Conservation (phyloP, 495 filamentous ascomycete genomes). For the Tuber microsphaerosporum region DNA sequence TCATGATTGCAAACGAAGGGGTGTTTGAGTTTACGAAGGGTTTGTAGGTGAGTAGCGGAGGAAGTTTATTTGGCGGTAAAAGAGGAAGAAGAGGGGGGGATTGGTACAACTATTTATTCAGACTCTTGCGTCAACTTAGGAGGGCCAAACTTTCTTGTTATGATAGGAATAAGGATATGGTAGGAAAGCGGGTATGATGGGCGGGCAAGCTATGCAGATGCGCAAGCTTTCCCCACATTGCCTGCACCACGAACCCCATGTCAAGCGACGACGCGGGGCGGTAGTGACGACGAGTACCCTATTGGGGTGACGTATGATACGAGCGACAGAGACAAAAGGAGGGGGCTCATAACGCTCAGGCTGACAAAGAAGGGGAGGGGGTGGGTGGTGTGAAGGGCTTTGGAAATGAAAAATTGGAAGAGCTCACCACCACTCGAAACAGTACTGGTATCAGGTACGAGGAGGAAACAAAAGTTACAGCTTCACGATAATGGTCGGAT, state of each 20-base stretch:
- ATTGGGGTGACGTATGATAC: not conserved
- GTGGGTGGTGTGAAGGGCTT: not conserved
- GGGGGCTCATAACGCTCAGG: not conserved
- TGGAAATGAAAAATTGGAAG: not conserved
- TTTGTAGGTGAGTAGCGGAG: slow-evolving; percentile 17
- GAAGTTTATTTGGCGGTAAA: slow-evolving; percentile 18
- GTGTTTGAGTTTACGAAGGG: slow-evolving; percentile 15
- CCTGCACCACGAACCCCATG: not conserved
- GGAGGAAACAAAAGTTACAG: not conserved
- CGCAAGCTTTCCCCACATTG: not conserved
- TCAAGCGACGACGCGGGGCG: not conserved
- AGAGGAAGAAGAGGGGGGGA: slow-evolving; percentile 14
- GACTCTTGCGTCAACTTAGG: not conserved
- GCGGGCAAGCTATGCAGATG: not conserved
- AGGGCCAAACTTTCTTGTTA: not conserved
- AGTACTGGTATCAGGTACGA: not conserved
- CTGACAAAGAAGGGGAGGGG: not conserved
- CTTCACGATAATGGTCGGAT: not conserved
- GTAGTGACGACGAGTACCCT: not conserved
- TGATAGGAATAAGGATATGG: not conserved
- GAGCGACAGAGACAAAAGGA: not conserved
- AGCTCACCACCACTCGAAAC: slow-evolving; percentile 1
- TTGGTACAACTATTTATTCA: slow-evolving; percentile 3
- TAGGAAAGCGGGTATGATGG: not conserved
- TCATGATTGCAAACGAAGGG: slow-evolving; percentile 55